A percentile compares a stretch with the other conserved stretches of the same genome.
Conservation (phyloP, 2,329 filamentous ascomycete genomes). For the Colletotrichum magnum region DNA sequence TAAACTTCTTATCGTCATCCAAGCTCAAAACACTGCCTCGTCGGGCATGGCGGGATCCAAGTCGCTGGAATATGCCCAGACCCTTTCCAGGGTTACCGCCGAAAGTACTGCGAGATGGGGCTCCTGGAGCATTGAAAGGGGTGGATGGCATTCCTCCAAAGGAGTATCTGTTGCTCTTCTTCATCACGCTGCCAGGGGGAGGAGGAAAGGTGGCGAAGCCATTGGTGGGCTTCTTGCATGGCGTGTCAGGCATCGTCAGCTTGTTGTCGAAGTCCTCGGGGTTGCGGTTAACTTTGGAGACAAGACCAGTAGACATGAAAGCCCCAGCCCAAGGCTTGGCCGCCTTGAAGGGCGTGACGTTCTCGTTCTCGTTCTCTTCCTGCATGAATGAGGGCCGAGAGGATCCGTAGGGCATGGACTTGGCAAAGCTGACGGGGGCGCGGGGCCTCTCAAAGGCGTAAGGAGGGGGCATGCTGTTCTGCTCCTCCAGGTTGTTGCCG, state of each 20-base stretch:
- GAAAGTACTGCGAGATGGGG: slow-evolving; percentile 62
- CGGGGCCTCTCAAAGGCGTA: slow-evolving; percentile 69
- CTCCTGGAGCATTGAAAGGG: slow-evolving; percentile 78
- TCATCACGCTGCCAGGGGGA: slow-evolving; percentile 71
- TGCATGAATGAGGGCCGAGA: slow-evolving; percentile 49
- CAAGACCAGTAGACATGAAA: slow-evolving; percentile 93
- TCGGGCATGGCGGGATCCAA: slow-evolving; percentile 60
- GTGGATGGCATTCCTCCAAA: slow-evolving; percentile 83
- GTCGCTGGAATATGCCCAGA: slow-evolving; percentile 77
- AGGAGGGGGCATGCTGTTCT: slow-evolving; percentile 65
- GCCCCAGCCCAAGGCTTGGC: slow-evolving; percentile 84
- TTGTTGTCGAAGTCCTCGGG: slow-evolving; percentile 75
- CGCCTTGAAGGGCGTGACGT: slow-evolving; percentile 70
- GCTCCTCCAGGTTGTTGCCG: slow-evolving; percentile 81
- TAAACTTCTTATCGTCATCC: slow-evolving; percentile 79
- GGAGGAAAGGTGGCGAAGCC: slow-evolving; percentile 78
- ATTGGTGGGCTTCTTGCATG: slow-evolving; percentile 88
- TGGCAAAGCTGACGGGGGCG: slow-evolving; percentile 73
- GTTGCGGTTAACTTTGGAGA: slow-evolving; percentile 94
- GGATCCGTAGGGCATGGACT: slow-evolving; percentile 78
- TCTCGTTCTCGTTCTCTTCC: slow-evolving; percentile 36
- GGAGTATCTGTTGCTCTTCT: slow-evolving; percentile 78
- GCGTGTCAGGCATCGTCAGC: slow-evolving; percentile 89
- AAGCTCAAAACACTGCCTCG: slow-evolving; percentile 83
- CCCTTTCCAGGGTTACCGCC: slow-evolving; percentile 69